Percentiles rank a stretch among this genome's conserved stretches.
Evolutionary conservation across 2,329 filamentous ascomycete species (phyloP).

Genomic region (Anisogramma anomala): DNA sequence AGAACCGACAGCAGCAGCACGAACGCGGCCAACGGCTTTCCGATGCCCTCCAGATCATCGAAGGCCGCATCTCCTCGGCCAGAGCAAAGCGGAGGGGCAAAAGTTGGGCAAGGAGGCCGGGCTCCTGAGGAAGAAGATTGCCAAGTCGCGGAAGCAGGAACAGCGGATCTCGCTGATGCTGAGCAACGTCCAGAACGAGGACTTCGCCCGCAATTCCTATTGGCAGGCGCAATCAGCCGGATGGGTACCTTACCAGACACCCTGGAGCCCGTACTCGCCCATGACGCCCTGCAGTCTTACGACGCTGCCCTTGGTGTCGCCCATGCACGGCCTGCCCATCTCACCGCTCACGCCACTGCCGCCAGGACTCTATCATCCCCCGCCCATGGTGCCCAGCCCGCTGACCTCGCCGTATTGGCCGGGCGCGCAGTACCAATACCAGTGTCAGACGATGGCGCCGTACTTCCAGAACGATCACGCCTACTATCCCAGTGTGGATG

Average conservation of each 20-base stretch:
- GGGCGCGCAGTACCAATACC: neutral
- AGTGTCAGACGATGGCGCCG: neutral
- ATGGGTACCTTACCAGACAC: slow-evolving; percentile 2
- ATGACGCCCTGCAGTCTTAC: slow-evolving; percentile 15
- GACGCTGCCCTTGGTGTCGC: slow-evolving; percentile 20
- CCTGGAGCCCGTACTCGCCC: slow-evolving; percentile 6
- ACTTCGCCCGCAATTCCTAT: slow-evolving; percentile 33
- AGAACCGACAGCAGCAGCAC: slow-evolving; percentile 30
- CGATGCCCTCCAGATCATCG: slow-evolving; percentile 26
- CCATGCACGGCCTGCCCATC: slow-evolving; percentile 11
- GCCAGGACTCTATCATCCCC: slow-evolving; percentile 6
- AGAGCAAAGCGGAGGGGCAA: slow-evolving; percentile 12
- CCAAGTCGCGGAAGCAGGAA: slow-evolving; percentile 35
- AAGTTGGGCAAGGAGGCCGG: slow-evolving; percentile 30
- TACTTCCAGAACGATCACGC: neutral
- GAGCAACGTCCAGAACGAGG: slow-evolving; percentile 38
- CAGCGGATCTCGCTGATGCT: slow-evolving; percentile 32
- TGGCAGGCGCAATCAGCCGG: slow-evolving; percentile 21
- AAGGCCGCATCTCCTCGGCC: slow-evolving; percentile 19
- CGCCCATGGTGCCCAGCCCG: slow-evolving; percentile 3
- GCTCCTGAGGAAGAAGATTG: slow-evolving; percentile 31
- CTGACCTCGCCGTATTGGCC: slow-evolving; percentile 4
- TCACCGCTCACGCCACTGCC: slow-evolving; percentile 12
- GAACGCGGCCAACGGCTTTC: slow-evolving; percentile 28
- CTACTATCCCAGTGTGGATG: neutral